Evolutionary conservation across 306 rosid species (phyloP), one percentile per base, ranked within the genome.

Genomic region (Myrica gale): DNA sequence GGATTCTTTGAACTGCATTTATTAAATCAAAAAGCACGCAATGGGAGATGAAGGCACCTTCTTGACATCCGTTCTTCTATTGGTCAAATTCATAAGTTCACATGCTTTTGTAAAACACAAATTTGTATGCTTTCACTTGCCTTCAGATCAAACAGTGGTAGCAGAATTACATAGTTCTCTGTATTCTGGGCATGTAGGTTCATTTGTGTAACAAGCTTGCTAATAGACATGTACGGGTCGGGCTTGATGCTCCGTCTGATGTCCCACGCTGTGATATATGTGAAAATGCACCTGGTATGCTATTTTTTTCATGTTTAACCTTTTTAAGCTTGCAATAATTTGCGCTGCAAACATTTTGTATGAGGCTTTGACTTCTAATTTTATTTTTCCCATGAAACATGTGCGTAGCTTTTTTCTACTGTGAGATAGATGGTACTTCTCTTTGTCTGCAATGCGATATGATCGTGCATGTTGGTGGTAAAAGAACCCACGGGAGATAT

Each of bases 201-300:
- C 96, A 90, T 77, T 73, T 84, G 91, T 90, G 96, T 76, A 90
- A 90, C 80, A 90, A 84, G 74, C 96, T 88, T 68, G 96, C 96
- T n/a, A 84, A 85, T 65, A 85, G 90, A 81, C 96, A 90, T 68
- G 82, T 90, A 37, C 82, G 96, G 57, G 96, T 90, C 73, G 88
- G 92, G 67, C 83, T 90, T 68, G 92, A 89, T 71, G 87, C 62
- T 75, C 96, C 96, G 60, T 81, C 87, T 47, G 92, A 76, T 3
- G 92, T 84, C 74, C 92, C 89, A 5, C 85, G 83, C 20, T 90
- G 96, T 76, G 96, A 90, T 69, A 90, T 90, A 79, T 90, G 96
- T 37, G 96, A 90, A 85, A 90, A 87, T 68, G 90, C 87, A 32
- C 90, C 96, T 68, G 96, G 92, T 90, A 84, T 67, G 83, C 16